Percentiles rank a stretch among this genome's conserved stretches.
These are phyloP conservation scores for Saccharomyces hybrid DNA, from an alignment of 1,139 yeast genomes.

Conservation along the genomic window DNA sequence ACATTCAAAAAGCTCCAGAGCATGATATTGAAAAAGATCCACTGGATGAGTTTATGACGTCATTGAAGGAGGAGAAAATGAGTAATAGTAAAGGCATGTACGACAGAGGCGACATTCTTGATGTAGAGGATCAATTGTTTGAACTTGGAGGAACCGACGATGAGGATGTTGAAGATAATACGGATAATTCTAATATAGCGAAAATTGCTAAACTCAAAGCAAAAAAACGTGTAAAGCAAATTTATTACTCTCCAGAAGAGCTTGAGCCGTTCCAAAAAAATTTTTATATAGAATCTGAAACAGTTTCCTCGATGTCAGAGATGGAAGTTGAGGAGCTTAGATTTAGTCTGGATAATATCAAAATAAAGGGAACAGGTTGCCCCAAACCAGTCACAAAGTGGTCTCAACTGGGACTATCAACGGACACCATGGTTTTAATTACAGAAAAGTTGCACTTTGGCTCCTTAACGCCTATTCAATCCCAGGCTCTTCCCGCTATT, in stretches of 20 bases:
- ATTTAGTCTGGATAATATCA: slow-evolving; percentile 53
- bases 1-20: neutral
- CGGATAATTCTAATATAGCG: slow-evolving; percentile 1
- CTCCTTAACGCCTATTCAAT: slow-evolving; percentile 72
- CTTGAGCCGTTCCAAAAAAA: slow-evolving; percentile 52
- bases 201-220: slow-evolving; percentile 31
- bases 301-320: slow-evolving; percentile 39
- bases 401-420: slow-evolving; percentile 76
- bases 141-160: slow-evolving; percentile 4
- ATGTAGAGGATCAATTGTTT: slow-evolving; percentile 10
- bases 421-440: slow-evolving; percentile 47
- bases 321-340: slow-evolving; percentile 54
- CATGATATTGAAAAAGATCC: slow-evolving; percentile 15
- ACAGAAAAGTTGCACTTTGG: slow-evolving; percentile 30
- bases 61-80: slow-evolving; percentile 7
- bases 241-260: slow-evolving; percentile 43
- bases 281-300: slow-evolving; percentile 62
- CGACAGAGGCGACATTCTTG: slow-evolving; percentile 8
- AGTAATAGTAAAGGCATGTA: neutral
- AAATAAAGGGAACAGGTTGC: slow-evolving; percentile 49
- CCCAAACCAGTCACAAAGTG: slow-evolving; percentile 70
- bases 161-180: neutral
- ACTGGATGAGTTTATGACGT: slow-evolving; percentile 29
- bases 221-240: slow-evolving; percentile 36
- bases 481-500: slow-evolving; percentile 85